phyloP scores from a whole-genome alignment of 2,329 filamentous ascomycete genomes.

The Tolypocladium tundrense region DNA sequence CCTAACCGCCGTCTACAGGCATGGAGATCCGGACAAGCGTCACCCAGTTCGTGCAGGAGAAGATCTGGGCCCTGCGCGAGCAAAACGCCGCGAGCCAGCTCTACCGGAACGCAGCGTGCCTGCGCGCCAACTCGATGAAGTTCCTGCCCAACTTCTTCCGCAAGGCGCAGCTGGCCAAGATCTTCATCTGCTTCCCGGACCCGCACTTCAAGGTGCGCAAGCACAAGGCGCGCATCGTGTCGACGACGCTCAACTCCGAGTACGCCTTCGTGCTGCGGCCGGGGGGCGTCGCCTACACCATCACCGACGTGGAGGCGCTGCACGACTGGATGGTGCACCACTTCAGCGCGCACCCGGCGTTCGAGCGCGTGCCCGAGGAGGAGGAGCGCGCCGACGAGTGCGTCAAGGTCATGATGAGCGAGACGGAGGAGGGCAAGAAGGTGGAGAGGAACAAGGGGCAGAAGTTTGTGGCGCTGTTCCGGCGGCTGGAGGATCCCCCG shows the following conservation, averaged over 20 bases:
- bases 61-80: constrained; percentile 68
- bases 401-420: constrained; percentile 63
- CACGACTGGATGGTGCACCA: constrained; percentile 90
- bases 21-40: constrained; percentile 91
- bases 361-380: constrained; percentile 61
- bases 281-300: constrained; percentile 85
- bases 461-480: constrained; percentile 86
- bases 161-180: constrained; percentile 70
- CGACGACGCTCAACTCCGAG: constrained; percentile 77
- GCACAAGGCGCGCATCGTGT: constrained; percentile 93
- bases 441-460: constrained; percentile 80
- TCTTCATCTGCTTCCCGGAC: constrained; percentile 97
- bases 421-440: constrained; percentile 97
- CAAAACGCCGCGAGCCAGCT: constrained; percentile 41
- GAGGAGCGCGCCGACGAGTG: constrained; percentile 61
- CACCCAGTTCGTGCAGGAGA: constrained; percentile 80
- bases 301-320: constrained; percentile 92
- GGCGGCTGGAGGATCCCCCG: constrained; percentile 66
- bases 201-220: constrained; percentile 97
- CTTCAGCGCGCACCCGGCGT: constrained; percentile 67
- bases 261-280: constrained; percentile 82
- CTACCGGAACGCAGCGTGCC: constrained; percentile 81
- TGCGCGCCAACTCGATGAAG: constrained; percentile 96
- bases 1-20: constrained; percentile 34
- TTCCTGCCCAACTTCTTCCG: constrained; percentile 97